Conservation (phyloP, 257 asterid species). For the Galeopsis tetrahit region DNA sequence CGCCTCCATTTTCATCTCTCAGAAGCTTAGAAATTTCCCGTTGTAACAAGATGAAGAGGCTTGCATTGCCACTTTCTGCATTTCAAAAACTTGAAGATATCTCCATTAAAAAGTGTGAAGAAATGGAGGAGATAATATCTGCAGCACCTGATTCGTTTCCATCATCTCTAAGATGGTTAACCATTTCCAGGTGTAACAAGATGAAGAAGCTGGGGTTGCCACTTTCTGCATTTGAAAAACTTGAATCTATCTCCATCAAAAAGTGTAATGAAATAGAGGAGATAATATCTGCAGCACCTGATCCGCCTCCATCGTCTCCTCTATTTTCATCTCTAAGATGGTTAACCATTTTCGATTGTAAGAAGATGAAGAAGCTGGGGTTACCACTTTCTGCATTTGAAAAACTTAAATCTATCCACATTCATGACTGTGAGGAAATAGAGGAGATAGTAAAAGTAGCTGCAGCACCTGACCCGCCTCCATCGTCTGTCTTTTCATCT, state of each 20-base stretch:
- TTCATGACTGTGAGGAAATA: slow-evolving; percentile 12
- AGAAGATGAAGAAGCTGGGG: slow-evolving; percentile 29
- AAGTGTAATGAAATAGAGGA: neutral
- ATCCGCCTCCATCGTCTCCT: too few relatives aligned
- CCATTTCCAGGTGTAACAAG: neutral
- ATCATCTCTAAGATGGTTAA: neutral
- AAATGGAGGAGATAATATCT: slow-evolving; percentile 8
- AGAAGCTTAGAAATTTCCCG: neutral
- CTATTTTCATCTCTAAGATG: neutral
- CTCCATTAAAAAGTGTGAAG: neutral
- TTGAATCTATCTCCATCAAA: neutral
- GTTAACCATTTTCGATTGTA: slow-evolving; percentile 8
- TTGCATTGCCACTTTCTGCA: slow-evolving; percentile 8
- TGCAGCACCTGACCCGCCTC: neutral
- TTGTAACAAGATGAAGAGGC: neutral
- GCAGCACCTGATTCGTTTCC: neutral
- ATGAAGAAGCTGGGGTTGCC: slow-evolving; percentile 10
- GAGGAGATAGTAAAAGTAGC: slow-evolving; percentile 22
- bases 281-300: neutral
- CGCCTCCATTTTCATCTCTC: neutral
- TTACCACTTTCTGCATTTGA: slow-evolving; percentile 16
- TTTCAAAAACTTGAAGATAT: neutral
- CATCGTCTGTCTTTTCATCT: too few relatives aligned
- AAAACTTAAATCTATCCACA: slow-evolving; percentile 11
- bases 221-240: neutral